Base-by-base conservation (phyloP, 129 eudicot genomes). In the Deinandra increscens region DNA sequence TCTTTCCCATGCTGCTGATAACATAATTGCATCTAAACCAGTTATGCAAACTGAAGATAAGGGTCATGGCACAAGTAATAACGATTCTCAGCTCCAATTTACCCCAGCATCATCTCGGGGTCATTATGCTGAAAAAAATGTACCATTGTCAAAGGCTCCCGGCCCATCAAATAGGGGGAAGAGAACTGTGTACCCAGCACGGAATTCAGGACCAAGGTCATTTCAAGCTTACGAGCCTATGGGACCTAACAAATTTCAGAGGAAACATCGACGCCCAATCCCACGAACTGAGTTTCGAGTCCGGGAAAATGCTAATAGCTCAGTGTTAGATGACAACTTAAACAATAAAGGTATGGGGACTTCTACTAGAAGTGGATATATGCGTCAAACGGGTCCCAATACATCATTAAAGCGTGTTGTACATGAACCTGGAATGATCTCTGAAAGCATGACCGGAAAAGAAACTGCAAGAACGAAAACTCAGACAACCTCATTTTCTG, bases 251-350 rank as follows among this genome's bases (percentile, higher is more conserved):
- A 93, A 82, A 46, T 85, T 70, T 66, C 92, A 86, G 72, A 81
- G 96, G 60, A 83, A 85, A 72, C 87, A 81, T 67, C 84, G 88
- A 31, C 85, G 91, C 12, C 71, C 85, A 33, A 61, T 83, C 23
- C 95, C 86, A 43, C 85, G 92, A 80, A 79, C 87, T 6, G 98
- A 93, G 82, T 93, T 89, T 73, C 90, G 95, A 43, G 73, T 87
- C 36, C 84, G 90, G 55, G 96, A 85, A 51, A 84, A 80, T 73
- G 23, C 66, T 49, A 81, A 68, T 60, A 46, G 29, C 73, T 12
- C 77, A 26, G 82, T 77, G 34, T 29, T 42, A 7, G 91, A 84
- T 84, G 87, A 80, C 44, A 84, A 75, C 60, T 81, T 78, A 8
- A 75, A 64, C 66, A 49, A 44, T 59, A 71, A 45, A 51, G 85